Base-by-base conservation (phyloP, 2,329 filamentous ascomycete species). In the Chaetomium olivaceum region DNA sequence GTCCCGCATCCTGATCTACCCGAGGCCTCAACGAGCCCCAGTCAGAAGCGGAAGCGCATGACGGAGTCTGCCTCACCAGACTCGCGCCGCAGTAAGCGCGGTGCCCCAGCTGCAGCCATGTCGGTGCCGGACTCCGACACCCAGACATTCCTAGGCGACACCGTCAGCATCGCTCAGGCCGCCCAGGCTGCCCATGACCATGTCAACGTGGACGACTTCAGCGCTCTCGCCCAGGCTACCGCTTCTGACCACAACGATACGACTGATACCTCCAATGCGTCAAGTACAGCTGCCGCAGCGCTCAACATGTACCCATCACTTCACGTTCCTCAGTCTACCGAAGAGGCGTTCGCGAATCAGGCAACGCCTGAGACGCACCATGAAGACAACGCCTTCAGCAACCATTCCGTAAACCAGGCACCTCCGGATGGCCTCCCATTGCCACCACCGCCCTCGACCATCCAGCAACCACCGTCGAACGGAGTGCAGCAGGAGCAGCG, bases 301-400 rank as follows among this genome's bases (percentile, higher is more conserved):
- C 77, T 87, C 63, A 78, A 77, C 60, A 85, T 87, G 80, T 87
- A 86, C 72, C 85, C 85, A 5, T 85, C 84, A 1, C 77, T 87
- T 3, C 85, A 87, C 68, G 82, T 87, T 2, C 85, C 85, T 3
- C 80, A 81, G 25, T 79, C 83, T 3, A 87, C 85, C 0, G 85
- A 87, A 71, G 85, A 87, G 76, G 83, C 85, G 19, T 87, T 87
- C 73, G 83, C 83, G 6, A 80, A 81, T n/a, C 84, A 87, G 71
- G 75, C 78, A 2, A 76, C 77, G 14, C 75, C 71, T 52, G 79
- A 80, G 14, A 58, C 59, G 8, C 75, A 77, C 43, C 74, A 79
- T 48, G 75, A 78, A n/a, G 73, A 76, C 27, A 72, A 73, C 2
- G 66, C 74, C 0, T 76, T 77, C 46, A 72, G 74, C 21, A 72